Evolutionary conservation across 148 eudicot species (phyloP), one percentile per base, ranked within the genome.

Genomic region (Pharnaceum exiguum): DNA sequence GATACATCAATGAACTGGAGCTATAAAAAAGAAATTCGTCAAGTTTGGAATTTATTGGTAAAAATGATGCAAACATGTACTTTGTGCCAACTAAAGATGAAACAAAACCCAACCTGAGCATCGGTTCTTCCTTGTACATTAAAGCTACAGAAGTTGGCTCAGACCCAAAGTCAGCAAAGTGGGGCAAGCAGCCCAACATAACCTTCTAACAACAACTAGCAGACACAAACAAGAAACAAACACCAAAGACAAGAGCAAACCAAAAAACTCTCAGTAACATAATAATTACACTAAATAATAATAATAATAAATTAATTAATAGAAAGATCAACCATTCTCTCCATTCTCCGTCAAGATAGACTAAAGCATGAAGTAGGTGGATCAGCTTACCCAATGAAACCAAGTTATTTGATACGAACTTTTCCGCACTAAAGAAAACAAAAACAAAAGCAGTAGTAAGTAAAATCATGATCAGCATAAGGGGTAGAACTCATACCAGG

Each of bases 71-170:
- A 86, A 83, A 82, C 77, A 74, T 65, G 75, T 81, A 81, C 68
- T 74, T 75, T 68, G 69, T 74, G 66, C 84, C 79, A 77, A 76
- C 70, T 77, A 80, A 84, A 86, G 81, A 89, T 76, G 84, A 78
- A n/a, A 86, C 95, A 93, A 79, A 84, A 88, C 87, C 96, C 88
- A 77, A 82, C 89, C 77, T 74, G 83, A 79, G 85, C 75, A 77
- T 61, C 45, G 79, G 70, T 79, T 82, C 87, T 78, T 77, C 95
- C 82, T 84, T 80, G 89, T 75, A 84, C 84, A 83, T 69, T 79
- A 76, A 83, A 86, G 96, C 90, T 83, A 93, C 83, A 85, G 95
- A 82, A 76, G 96, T 86, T 86, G 79, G 90, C 91, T 93, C 99
- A 93, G 91, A 69, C 89, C 98, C 90, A 84, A 78, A 86, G 91